A percentile compares a stretch with the other conserved stretches of the same genome.
phyloP scores from a whole-genome alignment of 345 rosid genomes.

The Diplotaxis tenuifolia region DNA sequence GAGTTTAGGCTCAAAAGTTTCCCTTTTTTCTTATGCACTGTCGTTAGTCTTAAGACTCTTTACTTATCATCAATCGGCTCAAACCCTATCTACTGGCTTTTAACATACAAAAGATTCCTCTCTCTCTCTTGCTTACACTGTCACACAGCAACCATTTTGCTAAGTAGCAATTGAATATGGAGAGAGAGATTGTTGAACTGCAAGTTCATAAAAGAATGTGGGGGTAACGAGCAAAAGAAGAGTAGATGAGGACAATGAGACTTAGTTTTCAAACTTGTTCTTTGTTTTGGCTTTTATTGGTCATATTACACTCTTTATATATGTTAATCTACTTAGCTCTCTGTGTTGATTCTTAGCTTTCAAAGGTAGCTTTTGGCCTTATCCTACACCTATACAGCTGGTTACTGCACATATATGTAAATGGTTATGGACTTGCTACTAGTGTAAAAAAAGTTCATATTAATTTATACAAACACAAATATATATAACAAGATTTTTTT shows the following conservation, averaged over 20 bases:
- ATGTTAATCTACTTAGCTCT: constrained; percentile 34
- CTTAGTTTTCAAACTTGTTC: constrained; percentile 38
- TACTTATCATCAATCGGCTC: constrained; percentile 34
- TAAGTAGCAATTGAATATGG: constrained; percentile 30
- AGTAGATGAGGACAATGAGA: constrained; percentile 42
- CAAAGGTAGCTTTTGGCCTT: constrained; percentile 39
- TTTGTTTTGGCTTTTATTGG: constrained; percentile 37
- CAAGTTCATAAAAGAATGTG: constrained; percentile 38
- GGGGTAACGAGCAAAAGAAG: constrained; percentile 29
- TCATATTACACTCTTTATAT: constrained; percentile 27
- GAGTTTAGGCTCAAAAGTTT: constrained; percentile 20
- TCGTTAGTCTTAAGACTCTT: constrained; percentile 37
- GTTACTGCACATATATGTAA: constrained; percentile 37
- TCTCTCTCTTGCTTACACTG: constrained; percentile 22
- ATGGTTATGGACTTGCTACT: constrained; percentile 35
- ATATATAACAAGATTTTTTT: neutral
- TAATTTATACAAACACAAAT: constrained; percentile 1
- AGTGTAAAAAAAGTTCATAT: constrained; percentile 15
- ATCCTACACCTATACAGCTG: constrained; percentile 34
- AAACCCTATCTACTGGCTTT: constrained; percentile 32
- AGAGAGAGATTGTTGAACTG: constrained; percentile 29
- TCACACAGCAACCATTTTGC: constrained; percentile 20
- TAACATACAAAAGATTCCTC: constrained; percentile 36
- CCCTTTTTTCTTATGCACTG: constrained; percentile 31
- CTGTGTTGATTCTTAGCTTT: constrained; percentile 36